Evolutionary conservation across 2,329 filamentous ascomycete genomes (phyloP).

Genomic region (Pseudogymnoascus sp.): DNA sequence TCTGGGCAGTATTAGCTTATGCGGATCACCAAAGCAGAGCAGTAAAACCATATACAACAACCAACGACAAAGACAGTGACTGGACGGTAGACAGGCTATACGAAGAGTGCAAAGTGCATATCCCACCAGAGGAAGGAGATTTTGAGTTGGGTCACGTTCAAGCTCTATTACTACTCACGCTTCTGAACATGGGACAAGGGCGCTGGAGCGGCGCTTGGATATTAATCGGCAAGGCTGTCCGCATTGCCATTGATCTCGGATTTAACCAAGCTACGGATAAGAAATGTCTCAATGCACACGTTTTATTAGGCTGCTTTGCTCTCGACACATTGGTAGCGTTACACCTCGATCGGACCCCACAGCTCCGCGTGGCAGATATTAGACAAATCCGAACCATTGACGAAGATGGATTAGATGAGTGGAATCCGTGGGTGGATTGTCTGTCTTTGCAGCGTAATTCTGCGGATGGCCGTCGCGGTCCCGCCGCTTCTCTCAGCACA

Average conservation of each 20-base stretch:
- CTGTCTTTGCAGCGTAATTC: slow-evolving; percentile 29
- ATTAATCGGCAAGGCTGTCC: slow-evolving; percentile 54
- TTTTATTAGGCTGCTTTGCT: slow-evolving; percentile 51
- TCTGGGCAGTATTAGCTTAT: slow-evolving; percentile 53
- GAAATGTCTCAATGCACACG: slow-evolving; percentile 31
- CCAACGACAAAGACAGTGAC: slow-evolving; percentile 18
- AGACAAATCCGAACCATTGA: slow-evolving; percentile 39
- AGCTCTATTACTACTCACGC: slow-evolving; percentile 48
- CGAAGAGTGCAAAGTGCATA: slow-evolving; percentile 38
- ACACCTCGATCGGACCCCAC: slow-evolving; percentile 40
- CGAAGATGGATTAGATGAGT: slow-evolving; percentile 64
- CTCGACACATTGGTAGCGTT: slow-evolving; percentile 51
- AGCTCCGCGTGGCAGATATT: slow-evolving; percentile 41
- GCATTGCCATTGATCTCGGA: slow-evolving; percentile 39
- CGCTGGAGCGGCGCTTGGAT: slow-evolving; percentile 54
- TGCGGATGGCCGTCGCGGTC: slow-evolving; percentile 20
- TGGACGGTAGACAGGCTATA: slow-evolving; percentile 36
- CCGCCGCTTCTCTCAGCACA: slow-evolving; percentile 27
- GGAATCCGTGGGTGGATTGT: slow-evolving; percentile 60
- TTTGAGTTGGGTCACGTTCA: slow-evolving; percentile 46
- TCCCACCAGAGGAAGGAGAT: slow-evolving; percentile 40
- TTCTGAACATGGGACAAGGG: slow-evolving; percentile 54
- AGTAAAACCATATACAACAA: slow-evolving; percentile 11
- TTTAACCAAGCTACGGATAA: slow-evolving; percentile 27
- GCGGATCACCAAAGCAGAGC: slow-evolving; percentile 45